Percentiles rank a stretch among this genome's conserved stretches.
These are phyloP conservation scores for Mortierella polycephala DNA, from an alignment of 371 early-diverging fungal genomes.

Conservation along the genomic window DNA sequence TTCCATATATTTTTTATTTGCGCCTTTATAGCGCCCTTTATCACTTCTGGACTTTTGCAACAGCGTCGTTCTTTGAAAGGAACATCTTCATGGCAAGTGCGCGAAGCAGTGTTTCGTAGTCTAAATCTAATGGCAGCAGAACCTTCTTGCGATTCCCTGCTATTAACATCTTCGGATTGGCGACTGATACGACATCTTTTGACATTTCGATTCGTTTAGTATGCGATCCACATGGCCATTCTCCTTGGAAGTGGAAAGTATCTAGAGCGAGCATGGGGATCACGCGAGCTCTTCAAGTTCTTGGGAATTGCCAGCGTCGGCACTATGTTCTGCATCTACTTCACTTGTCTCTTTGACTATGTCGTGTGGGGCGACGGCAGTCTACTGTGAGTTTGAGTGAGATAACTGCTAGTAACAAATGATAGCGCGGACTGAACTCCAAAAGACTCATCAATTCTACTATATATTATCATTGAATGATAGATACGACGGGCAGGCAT, in stretches of 20 bases:
- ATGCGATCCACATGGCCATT: slow-evolving; percentile 56
- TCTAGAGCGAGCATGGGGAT: slow-evolving; percentile 81
- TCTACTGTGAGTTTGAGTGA: slow-evolving; percentile 53
- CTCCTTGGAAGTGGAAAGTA: slow-evolving; percentile 74
- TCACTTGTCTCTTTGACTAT: slow-evolving; percentile 69
- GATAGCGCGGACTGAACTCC: background rate
- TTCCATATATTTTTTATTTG: too few relatives aligned
- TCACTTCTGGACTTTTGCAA: slow-evolving; percentile 40
- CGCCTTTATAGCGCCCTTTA: slow-evolving; percentile 19
- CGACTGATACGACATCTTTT: too few relatives aligned
- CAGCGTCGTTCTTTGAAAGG: slow-evolving; percentile 34
- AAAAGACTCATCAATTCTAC: background rate
- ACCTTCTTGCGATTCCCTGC: too few relatives aligned
- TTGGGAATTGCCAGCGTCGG: slow-evolving; percentile 63
- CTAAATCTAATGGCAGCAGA: too few relatives aligned
- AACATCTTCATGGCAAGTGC: slow-evolving; percentile 24
- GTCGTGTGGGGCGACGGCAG: slow-evolving; percentile 63
- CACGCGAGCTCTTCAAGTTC: slow-evolving; percentile 73
- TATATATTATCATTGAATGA: background rate
- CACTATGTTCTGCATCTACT: slow-evolving; percentile 64
- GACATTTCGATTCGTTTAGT: slow-evolving; percentile 42
- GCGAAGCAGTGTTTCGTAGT: background rate
- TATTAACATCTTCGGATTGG: background rate
- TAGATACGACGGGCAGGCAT: slow-evolving; percentile 64
- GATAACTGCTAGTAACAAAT: background rate